Conservation (phyloP, 1,284 basidiomycete species). For the Cutaneotrichosporon cyanovorans region DNA sequence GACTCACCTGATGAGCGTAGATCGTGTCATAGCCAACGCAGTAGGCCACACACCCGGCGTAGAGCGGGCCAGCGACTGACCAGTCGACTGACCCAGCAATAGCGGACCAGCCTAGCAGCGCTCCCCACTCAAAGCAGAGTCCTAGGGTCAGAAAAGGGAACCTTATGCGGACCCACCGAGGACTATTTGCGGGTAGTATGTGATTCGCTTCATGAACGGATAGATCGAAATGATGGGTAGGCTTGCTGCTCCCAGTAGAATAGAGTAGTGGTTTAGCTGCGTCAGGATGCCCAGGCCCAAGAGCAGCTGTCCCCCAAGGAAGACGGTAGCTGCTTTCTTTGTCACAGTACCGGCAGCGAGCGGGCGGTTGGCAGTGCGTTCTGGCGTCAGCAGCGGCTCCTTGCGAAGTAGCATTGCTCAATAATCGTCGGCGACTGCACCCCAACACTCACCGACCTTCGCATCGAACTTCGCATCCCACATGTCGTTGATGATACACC, state of each 20-base stretch:
- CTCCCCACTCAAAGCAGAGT: conserved; percentile 95
- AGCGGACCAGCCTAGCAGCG: conserved; percentile 92
- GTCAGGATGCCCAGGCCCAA: conserved; percentile 81
- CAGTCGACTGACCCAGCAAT: conserved; percentile 76
- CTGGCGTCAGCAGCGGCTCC: conserved; percentile 24
- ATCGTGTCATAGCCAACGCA: conserved; percentile 96
- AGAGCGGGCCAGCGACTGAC: conserved; percentile 77
- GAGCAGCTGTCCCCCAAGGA: conserved; percentile 75
- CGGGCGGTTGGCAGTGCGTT: conserved; percentile 60
- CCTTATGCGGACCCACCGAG: conserved; percentile 56
- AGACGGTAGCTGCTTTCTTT: conserved; percentile 65
- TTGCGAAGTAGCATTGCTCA: neutral
- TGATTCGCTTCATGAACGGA: conserved; percentile 95
- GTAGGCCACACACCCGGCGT: conserved; percentile 84
- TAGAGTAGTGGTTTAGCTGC: conserved; percentile 93
- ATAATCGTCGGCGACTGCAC: no score
- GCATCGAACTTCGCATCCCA: conserved; percentile 91
- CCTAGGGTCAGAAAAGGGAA: conserved; percentile 50
- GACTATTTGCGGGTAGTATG: conserved; percentile 92
- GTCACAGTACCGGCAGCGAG: conserved; percentile 78
- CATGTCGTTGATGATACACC: conserved; percentile 98
- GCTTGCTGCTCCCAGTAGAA: conserved; percentile 82
- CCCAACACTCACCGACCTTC: conserved; percentile 80
- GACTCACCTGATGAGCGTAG: conserved; percentile 85
- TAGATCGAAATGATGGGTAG: conserved; percentile 81